Evolutionary conservation across 306 rosid genomes (phyloP).

Genomic region (Cucurbita argyrosperma): DNA sequence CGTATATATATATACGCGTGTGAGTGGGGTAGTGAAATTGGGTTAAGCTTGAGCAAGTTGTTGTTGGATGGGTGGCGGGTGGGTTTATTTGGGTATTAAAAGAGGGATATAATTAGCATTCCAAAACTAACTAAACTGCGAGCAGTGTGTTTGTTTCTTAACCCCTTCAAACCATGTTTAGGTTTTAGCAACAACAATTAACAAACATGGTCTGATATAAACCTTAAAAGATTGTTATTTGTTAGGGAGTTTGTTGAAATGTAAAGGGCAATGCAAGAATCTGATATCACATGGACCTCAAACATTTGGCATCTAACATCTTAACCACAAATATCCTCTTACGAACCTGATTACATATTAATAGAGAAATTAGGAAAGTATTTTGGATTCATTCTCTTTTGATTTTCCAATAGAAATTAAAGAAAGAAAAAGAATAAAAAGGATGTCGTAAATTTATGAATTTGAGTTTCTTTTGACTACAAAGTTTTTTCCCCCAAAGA

Average conservation of each 20-base stretch:
- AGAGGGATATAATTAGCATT: neutral
- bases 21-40: neutral
- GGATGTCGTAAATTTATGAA: too few species aligned
- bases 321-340: constrained; percentile 1
- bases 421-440: too few species aligned
- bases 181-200: too few species aligned
- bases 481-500: neutral
- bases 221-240: neutral
- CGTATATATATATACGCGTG: neutral
- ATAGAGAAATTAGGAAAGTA: too few species aligned
- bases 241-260: neutral
- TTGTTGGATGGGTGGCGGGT: neutral
- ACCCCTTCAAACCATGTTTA: too few species aligned
- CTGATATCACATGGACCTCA: constrained; percentile 4
- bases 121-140: neutral
- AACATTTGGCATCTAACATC: constrained; percentile 7
- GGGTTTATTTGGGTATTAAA: neutral
- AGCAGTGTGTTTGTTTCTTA: neutral
- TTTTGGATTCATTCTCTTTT: too few species aligned
- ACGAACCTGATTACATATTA: too few species aligned
- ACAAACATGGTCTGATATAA: neutral
- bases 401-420: too few species aligned
- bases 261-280: neutral
- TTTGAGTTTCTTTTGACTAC: neutral
- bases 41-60: neutral